These are phyloP conservation scores for Allantophomopsis cytisporea DNA, from an alignment of 2,329 filamentous ascomycete genomes.

Conservation along the genomic window DNA sequence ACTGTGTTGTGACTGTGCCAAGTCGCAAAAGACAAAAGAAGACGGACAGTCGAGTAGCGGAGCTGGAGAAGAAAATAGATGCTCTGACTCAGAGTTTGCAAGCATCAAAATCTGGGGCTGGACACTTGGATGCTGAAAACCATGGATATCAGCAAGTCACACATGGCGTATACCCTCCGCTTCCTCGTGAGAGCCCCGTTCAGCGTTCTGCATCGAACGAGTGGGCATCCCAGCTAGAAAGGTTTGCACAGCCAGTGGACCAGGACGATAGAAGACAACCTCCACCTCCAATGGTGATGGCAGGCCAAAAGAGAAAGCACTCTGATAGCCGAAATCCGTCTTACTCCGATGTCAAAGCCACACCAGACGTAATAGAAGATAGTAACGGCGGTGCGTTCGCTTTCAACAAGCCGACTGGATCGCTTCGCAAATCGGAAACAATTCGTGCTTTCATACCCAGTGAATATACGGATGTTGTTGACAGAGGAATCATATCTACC, in stretches of 20 bases:
- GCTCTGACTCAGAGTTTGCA: slow-evolving; percentile 23
- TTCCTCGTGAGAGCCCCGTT: too few species aligned
- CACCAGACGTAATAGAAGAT: neutral
- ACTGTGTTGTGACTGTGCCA: slow-evolving; percentile 23
- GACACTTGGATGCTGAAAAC: neutral
- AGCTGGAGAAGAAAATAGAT: slow-evolving; percentile 28
- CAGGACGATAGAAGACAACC: neutral
- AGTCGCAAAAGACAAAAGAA: slow-evolving; percentile 28
- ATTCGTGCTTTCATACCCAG: slow-evolving; percentile 5
- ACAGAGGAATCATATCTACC: slow-evolving; percentile 42
- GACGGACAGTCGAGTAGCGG: slow-evolving; percentile 27
- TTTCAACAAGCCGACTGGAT: neutral
- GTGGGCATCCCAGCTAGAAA: neutral
- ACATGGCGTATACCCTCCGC: slow-evolving; percentile 8
- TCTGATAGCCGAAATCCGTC: slow-evolving; percentile 8
- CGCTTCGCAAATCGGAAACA: slow-evolving; percentile 1
- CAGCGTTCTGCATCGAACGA: neutral
- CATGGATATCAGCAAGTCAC: slow-evolving; percentile 17
- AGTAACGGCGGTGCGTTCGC: too few species aligned
- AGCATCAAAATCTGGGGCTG: slow-evolving; percentile 11
- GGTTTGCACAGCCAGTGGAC: too few species aligned
- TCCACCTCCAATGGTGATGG: slow-evolving; percentile 17
- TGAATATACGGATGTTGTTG: slow-evolving; percentile 29
- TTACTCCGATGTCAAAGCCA: neutral
- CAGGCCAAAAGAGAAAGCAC: slow-evolving; percentile 19